Conservation (phyloP, 75 land plant genomes). For the Chamaecyparis obtusa region DNA sequence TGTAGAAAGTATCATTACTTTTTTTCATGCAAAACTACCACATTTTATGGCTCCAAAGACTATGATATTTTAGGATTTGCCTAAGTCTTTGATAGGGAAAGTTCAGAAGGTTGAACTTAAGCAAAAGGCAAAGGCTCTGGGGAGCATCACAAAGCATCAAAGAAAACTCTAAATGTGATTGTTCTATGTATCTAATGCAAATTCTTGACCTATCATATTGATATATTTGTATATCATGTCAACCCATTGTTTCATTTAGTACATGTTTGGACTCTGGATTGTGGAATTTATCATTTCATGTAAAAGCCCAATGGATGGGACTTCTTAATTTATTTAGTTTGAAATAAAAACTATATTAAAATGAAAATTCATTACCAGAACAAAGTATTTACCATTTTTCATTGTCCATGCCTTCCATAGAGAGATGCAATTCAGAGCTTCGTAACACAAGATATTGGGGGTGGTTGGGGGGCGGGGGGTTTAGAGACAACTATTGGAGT, state of each 20-base stretch:
- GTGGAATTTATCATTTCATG: background rate
- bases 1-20: conserved; percentile 33
- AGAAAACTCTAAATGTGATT: background rate
- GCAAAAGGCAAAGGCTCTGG: conserved; percentile 45
- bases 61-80: conserved; percentile 50
- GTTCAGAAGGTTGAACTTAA: conserved; percentile 45
- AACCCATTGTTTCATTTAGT: background rate
- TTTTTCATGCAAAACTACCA: conserved; percentile 40
- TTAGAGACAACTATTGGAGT: background rate
- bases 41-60: conserved; percentile 53
- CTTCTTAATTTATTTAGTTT: background rate
- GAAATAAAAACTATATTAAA: background rate
- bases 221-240: background rate
- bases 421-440: background rate
- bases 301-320: background rate
- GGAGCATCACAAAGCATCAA: conserved; percentile 10
- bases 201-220: background rate
- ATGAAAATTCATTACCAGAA: background rate
- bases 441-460: background rate
- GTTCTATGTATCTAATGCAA: background rate
- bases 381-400: background rate
- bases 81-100: conserved; percentile 61
- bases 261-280: background rate
- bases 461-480: too few relatives aligned
- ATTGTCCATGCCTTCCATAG: background rate